Conservation (phyloP, 1,139 yeast genomes). For the Candida buenavistaensis region DNA sequence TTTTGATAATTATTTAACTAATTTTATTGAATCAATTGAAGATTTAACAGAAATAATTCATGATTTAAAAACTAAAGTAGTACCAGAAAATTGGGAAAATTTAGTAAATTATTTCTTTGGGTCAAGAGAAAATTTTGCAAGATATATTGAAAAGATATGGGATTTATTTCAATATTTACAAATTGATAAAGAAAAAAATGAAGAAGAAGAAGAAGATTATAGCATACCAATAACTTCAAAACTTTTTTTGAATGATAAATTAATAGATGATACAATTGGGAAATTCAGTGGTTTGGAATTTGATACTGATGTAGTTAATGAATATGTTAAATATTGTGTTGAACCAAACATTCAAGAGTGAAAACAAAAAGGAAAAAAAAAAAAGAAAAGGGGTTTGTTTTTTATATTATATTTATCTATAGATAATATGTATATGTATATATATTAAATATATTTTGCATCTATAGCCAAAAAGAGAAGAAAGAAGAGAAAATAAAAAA, state of each 20-base stretch:
- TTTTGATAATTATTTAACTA: slow-evolving; percentile 11
- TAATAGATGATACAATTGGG: slow-evolving; percentile 19
- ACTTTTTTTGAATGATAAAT: slow-evolving; percentile 21
- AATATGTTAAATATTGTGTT: slow-evolving; percentile 27
- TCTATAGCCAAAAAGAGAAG: no score
- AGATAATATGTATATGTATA: no score
- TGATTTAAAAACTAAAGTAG: slow-evolving; percentile 12
- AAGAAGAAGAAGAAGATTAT: neutral
- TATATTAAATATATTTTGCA: no score
- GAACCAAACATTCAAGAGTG: slow-evolving; percentile 17
- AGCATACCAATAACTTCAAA: slow-evolving; percentile 19
- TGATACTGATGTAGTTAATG: slow-evolving; percentile 21
- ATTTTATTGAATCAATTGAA: slow-evolving; percentile 3
- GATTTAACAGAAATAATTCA: slow-evolving; percentile 12
- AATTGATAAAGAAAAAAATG: slow-evolving; percentile 9
- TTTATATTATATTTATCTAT: neutral
- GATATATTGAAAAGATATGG: slow-evolving; percentile 29
- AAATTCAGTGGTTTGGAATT: slow-evolving; percentile 25
- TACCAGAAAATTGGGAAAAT: slow-evolving; percentile 16
- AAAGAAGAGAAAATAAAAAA: no score
- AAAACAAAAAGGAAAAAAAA: neutral
- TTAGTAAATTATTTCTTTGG: slow-evolving; percentile 30
- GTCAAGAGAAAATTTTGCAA: slow-evolving; percentile 25
- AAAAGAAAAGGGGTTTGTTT: no score
- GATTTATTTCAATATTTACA: slow-evolving; percentile 26